A percentile compares a stretch with the other conserved stretches of the same genome.
phyloP scores from a whole-genome alignment of 345 rosid species.

The Hypericum androsaemum region DNA sequence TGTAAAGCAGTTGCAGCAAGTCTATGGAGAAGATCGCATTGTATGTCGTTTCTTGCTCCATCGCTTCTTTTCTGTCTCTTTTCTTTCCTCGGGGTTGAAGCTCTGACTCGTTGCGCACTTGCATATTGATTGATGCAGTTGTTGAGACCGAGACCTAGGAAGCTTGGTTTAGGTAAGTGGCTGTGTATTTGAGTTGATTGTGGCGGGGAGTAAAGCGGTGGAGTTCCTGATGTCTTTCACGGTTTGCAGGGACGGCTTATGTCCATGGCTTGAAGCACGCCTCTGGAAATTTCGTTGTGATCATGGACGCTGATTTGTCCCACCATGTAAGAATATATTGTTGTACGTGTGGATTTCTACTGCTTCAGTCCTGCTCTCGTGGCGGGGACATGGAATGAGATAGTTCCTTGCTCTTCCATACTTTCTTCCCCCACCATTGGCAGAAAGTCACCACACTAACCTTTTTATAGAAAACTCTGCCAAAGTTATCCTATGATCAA shows the following conservation, averaged over 20 bases:
- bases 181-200: background rate
- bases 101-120: constrained; percentile 7
- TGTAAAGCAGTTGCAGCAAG: constrained; percentile 65
- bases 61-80: background rate
- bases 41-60: constrained; percentile 30
- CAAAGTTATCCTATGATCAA: too few relatives aligned
- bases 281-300: constrained; percentile 80
- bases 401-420: too few relatives aligned
- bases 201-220: background rate
- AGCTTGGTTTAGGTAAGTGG: constrained; percentile 82
- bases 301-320: constrained; percentile 98
- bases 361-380: too few relatives aligned
- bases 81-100: background rate
- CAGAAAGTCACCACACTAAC: too few relatives aligned
- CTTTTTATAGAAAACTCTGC: too few relatives aligned
- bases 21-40: constrained; percentile 70
- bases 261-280: constrained; percentile 87
- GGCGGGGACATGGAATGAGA: too few relatives aligned
- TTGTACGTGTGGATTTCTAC: too few relatives aligned
- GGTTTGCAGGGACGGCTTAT: constrained; percentile 74
- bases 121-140: constrained; percentile 37
- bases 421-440: too few relatives aligned
- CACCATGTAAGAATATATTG: constrained; percentile 64
- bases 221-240: constrained; percentile 12
- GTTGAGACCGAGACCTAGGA: constrained; percentile 71